Conservation (phyloP, 2,329 filamentous ascomycete species). For the Sporothrix luriei region DNA sequence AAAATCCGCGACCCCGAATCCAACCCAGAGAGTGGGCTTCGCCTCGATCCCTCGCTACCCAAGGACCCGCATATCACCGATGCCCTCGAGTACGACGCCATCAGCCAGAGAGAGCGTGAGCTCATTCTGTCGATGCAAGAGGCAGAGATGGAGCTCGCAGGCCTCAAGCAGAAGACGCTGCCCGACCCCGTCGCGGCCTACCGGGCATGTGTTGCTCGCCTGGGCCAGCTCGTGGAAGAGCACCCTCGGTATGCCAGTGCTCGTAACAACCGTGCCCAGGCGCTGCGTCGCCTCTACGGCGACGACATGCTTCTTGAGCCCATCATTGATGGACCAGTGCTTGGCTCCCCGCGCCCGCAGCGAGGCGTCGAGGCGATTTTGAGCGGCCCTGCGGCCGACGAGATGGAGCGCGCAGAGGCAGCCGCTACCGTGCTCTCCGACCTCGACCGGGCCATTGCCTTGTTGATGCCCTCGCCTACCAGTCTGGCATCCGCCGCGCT, state of each 20-base stretch:
- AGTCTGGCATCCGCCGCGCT: slow-evolving; percentile 58
- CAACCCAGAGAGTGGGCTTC: slow-evolving; percentile 56
- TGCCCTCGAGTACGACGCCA: slow-evolving; percentile 51
- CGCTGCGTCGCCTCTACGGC: slow-evolving; percentile 63
- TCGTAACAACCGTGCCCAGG: slow-evolving; percentile 74
- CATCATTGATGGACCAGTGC: neutral
- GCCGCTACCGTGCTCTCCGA: slow-evolving; percentile 52
- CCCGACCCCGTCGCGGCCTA: slow-evolving; percentile 51
- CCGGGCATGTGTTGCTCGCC: slow-evolving; percentile 49
- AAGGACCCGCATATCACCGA: slow-evolving; percentile 62
- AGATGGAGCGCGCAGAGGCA: slow-evolving; percentile 40
- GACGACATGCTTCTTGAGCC: slow-evolving; percentile 57
- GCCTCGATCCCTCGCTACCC: slow-evolving; percentile 57
- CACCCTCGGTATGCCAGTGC: slow-evolving; percentile 70
- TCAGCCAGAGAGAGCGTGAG: slow-evolving; percentile 55
- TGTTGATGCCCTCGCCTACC: slow-evolving; percentile 58
- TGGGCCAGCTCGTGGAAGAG: slow-evolving; percentile 60
- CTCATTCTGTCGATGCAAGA: slow-evolving; percentile 59
- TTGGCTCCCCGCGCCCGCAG: neutral
- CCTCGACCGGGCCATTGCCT: slow-evolving; percentile 59
- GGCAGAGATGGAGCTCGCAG: slow-evolving; percentile 57
- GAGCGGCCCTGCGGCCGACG: slow-evolving; percentile 39
- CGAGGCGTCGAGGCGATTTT: slow-evolving; percentile 42
- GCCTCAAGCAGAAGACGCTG: slow-evolving; percentile 42
- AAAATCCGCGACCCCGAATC: slow-evolving; percentile 70